Base-by-base conservation (phyloP, 1,284 basidiomycete species). In the Malassezia nana region DNA sequence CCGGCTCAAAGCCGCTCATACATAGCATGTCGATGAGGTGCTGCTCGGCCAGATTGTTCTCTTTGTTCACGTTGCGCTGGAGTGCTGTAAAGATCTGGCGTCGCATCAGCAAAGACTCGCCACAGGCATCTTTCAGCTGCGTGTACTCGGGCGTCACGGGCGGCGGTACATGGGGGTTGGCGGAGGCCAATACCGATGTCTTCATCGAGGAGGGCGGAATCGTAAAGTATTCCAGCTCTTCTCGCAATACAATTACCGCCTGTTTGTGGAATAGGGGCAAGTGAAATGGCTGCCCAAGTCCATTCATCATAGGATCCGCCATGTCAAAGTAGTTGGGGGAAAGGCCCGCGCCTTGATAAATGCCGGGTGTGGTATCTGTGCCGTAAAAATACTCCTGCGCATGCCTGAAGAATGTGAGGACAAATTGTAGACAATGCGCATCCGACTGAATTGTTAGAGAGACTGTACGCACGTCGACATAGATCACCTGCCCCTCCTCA, bases 21-120 rank as follows among this genome's bases (percentile, higher is more conserved):
- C 94, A 98, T 51, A 99, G 81, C 92, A 99, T 99, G 77, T 98
- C 94, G 76, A 99, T 99, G 62, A 99, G 79, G 77, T 98, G 92
- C 77, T 96, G 92, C 76, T 99, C 92, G 15, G 92, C 92, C 62
- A 95, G 80, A 74, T 99, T 98, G 76, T 96, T 96, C 78, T 96
- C 92, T 79, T 94, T 94, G 78, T 94, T 94, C 58, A 98, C 90
- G 76, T 98, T 99, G 65, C 94, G 80, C 79, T 99, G 92, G 56
- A 99, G 78, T 20, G 92, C 92, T 2, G 94, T 94, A 74, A 99
- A 99, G 69, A 99, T 95, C 74, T 85, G 88, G 67, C 81, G 81
- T 74, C 89, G 87, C 58, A 87, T 84, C 71, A 95, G 84, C 58
- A 99, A 79, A 62, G 86, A 86, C 58, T 84, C 81, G 13, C 94